These are phyloP conservation scores for Acanthamoeba culbertsoni DNA, from an alignment of 208 protist genomes.

Conservation along the genomic window DNA sequence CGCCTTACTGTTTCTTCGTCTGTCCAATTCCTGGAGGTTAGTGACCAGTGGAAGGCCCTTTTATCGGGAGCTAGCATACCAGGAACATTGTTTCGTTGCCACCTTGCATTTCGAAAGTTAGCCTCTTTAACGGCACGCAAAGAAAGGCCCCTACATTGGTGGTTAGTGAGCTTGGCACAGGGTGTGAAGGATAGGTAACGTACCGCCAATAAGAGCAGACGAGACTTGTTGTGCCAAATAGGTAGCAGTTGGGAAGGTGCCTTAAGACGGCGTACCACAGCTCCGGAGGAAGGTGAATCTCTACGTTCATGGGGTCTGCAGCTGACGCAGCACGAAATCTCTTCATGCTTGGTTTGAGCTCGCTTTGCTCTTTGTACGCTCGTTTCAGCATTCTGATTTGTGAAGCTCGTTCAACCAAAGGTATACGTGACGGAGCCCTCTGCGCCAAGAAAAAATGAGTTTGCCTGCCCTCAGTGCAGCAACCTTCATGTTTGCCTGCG, in stretches of 20 bases:
- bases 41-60: neutral
- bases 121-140: neutral
- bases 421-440: too few species aligned
- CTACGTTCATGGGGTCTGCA: neutral
- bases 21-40: neutral
- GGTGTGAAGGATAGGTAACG: neutral
- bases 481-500: too few species aligned
- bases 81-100: neutral
- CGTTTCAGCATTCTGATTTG: too few species aligned
- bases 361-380: too few species aligned
- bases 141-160: neutral
- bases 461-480: too few species aligned
- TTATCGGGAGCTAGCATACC: neutral
- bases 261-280: neutral
- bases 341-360: too few species aligned
- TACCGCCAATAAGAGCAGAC: neutral
- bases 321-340: too few species aligned
- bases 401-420: too few species aligned
- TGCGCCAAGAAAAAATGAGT: too few species aligned
- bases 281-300: neutral
- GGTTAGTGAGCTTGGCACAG: neutral
- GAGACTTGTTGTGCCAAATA: neutral
- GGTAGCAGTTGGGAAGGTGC: neutral
- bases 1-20: neutral
- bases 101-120: neutral